Conservation (phyloP, 352 stramenopile species). For the Phytophthora macrochlamydospora region DNA sequence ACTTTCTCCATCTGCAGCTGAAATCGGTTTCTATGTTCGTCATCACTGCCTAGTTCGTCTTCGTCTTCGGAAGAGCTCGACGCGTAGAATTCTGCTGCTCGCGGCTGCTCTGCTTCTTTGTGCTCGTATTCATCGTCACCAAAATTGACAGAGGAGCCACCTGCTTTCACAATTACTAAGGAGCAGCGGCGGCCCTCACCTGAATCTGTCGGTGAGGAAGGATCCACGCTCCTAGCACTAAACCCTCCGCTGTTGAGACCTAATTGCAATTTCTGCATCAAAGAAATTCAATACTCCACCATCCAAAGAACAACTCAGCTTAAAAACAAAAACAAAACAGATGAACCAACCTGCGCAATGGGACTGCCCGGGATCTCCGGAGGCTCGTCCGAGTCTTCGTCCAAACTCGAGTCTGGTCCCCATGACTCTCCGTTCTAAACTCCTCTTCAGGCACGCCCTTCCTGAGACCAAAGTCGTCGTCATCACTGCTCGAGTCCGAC, state of each 20-base stretch:
- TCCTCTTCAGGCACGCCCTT: neutral
- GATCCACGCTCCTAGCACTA: neutral
- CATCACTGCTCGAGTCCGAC: conserved; percentile 16
- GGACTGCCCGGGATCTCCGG: conserved; percentile 77
- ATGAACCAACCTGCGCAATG: conserved; percentile 33
- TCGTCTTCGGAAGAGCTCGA: conserved; percentile 66
- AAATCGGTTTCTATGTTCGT: conserved; percentile 7
- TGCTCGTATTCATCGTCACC: conserved; percentile 63
- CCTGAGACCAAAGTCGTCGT: conserved; percentile 5
- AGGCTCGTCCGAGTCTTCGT: conserved; percentile 49
- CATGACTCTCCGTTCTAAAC: conserved; percentile 3
- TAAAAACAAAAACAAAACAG: neutral
- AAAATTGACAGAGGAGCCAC: conserved; percentile 1
- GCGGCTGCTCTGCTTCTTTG: conserved; percentile 55
- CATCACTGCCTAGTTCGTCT: conserved; percentile 21
- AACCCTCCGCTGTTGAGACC: conserved; percentile 7
- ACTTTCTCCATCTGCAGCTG: conserved; percentile 17
- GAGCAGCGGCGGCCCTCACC: too few species aligned
- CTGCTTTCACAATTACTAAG: conserved; percentile 4
- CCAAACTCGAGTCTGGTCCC: conserved; percentile 15
- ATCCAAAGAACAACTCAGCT: neutral
- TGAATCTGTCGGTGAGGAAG: neutral
- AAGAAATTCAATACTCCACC: neutral
- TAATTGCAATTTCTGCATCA: conserved; percentile 23
- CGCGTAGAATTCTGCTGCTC: conserved; percentile 56